These are phyloP conservation scores for Pythium brachiatum DNA, from an alignment of 352 stramenopile species.

Conservation along the genomic window DNA sequence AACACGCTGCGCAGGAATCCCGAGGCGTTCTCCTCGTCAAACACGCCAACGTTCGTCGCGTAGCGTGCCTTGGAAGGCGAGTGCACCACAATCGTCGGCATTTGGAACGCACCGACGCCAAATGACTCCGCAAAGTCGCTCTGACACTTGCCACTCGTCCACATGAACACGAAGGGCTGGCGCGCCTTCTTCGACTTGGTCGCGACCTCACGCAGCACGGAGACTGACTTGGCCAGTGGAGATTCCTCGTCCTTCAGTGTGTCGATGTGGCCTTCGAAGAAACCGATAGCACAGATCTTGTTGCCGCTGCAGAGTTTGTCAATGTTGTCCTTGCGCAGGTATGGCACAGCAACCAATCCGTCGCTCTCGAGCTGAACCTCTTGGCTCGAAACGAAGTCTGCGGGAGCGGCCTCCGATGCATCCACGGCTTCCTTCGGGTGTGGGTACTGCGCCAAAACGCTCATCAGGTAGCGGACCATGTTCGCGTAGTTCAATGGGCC, in stretches of 20 bases:
- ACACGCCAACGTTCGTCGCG: constrained; percentile 63
- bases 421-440: constrained; percentile 27
- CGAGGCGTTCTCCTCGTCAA: constrained; percentile 54
- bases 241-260: constrained; percentile 43
- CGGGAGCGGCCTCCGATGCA: constrained; percentile 15
- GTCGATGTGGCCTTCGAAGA: constrained; percentile 63
- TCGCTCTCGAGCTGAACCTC: constrained; percentile 4
- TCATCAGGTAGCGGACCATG: constrained; percentile 62
- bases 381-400: constrained; percentile 18
- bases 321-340: constrained; percentile 53
- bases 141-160: constrained; percentile 75
- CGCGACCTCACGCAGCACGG: constrained; percentile 43
- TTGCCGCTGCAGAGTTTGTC: constrained; percentile 47
- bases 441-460: constrained; percentile 63
- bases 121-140: constrained; percentile 66
- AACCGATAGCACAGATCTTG: constrained; percentile 77
- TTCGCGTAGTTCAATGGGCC: constrained; percentile 65
- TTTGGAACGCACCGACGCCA: constrained; percentile 66
- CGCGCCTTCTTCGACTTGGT: constrained; percentile 42
- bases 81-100: constrained; percentile 74
- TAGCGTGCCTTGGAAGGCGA: constrained; percentile 72
- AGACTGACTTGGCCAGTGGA: constrained; percentile 37
- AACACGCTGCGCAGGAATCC: constrained; percentile 68
- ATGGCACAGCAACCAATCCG: constrained; percentile 34
- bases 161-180: constrained; percentile 74